A percentile compares a stretch with the other conserved stretches of the same genome.
Evolutionary conservation across 305 asterid species (phyloP).

Genomic region (Fraxinus xanthoxyloides): DNA sequence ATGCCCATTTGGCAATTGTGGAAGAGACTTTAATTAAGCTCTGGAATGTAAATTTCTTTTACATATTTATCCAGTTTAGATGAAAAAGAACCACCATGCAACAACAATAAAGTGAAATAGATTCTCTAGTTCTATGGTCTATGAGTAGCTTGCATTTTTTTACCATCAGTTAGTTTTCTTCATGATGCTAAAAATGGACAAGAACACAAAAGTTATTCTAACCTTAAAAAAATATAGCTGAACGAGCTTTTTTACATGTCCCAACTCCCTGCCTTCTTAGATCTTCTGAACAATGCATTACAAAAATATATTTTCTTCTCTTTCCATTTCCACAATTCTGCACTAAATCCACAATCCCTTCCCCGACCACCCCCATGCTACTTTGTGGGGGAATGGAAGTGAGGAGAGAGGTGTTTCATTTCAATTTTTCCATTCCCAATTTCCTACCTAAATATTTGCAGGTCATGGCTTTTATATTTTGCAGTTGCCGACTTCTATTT

Average conservation of each 20-base stretch:
- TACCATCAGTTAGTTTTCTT: not conserved
- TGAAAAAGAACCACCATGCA: not conserved
- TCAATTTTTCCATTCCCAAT: not conserved
- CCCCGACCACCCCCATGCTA: not conserved
- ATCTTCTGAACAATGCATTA: not conserved
- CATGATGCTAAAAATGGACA: not conserved
- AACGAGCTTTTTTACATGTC: not conserved
- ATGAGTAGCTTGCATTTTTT: not conserved
- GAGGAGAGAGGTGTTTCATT: not conserved
- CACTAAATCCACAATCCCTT: not conserved
- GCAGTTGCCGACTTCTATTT: not conserved
- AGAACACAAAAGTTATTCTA: not conserved
- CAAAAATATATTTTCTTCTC: not conserved
- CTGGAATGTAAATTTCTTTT: not conserved
- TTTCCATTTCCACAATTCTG: not conserved
- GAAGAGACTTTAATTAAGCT: not conserved
- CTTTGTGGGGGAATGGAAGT: not conserved
- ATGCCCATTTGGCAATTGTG: not conserved
- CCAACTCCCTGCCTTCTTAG: not conserved
- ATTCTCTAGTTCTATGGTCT: not conserved
- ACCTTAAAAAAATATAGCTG: not conserved
- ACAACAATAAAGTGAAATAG: not conserved
- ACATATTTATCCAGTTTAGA: conserved; percentile 9
- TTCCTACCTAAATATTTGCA: conserved; percentile 1
- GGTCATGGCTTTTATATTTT: conserved; percentile 11